phyloP scores from a whole-genome alignment of 2,329 filamentous ascomycete genomes.

The Incumbomyces lentus region DNA sequence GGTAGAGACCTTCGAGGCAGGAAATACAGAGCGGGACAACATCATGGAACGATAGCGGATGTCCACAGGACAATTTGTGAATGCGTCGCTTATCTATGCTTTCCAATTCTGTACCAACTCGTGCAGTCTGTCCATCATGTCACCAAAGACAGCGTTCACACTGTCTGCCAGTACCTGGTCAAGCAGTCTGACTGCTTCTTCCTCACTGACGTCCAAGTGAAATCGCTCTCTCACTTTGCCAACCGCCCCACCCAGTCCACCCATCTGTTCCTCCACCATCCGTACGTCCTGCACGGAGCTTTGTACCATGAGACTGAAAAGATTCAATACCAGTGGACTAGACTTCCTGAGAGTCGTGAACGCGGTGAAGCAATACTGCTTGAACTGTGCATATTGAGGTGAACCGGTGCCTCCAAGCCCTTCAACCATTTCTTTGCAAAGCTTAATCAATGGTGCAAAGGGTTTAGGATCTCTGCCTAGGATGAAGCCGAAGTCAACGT shows the following conservation, averaged over 20 bases:
- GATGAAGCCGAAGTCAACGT: constrained; percentile 97
- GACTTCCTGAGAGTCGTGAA: constrained; percentile 86
- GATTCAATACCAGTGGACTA: constrained; percentile 80
- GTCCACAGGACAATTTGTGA: no score
- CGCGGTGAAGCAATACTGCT: constrained; percentile 90
- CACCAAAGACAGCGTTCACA: constrained; percentile 77
- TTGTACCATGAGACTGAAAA: constrained; percentile 95
- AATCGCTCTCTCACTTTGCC: constrained; percentile 92
- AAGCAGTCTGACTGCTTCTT: constrained; percentile 81
- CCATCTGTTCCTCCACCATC: constrained; percentile 70
- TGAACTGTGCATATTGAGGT: constrained; percentile 77
- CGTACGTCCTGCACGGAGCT: constrained; percentile 94
- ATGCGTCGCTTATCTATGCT: constrained; percentile 41
- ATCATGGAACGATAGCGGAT: no score
- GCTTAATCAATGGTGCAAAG: constrained; percentile 92
- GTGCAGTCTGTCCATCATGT: constrained; percentile 90
- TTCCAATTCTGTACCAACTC: constrained; percentile 86
- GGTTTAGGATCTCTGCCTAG: constrained; percentile 94
- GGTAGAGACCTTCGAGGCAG: no score
- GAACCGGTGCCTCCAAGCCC: constrained; percentile 84
- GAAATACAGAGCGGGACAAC: no score
- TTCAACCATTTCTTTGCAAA: constrained; percentile 96
- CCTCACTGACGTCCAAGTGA: constrained; percentile 80
- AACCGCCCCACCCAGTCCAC: constrained; percentile 46
- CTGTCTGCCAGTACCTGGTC: constrained; percentile 86